A percentile compares a stretch with the other conserved stretches of the same genome.
phyloP scores from a whole-genome alignment of 371 early-diverging fungal genomes.

The Globomyces sp. region DNA sequence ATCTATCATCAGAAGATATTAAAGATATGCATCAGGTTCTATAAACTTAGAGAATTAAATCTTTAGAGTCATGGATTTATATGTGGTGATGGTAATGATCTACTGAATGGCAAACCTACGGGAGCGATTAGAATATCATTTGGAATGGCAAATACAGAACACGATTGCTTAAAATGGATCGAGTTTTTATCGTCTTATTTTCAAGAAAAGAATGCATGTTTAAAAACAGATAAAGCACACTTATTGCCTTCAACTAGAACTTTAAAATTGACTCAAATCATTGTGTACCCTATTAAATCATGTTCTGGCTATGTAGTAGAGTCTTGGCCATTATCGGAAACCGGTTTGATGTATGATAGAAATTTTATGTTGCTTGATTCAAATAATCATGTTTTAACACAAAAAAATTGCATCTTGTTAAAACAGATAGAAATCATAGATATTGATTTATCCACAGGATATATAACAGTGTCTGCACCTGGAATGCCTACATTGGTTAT shows the following conservation, averaged over 20 bases:
- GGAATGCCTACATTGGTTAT: not conserved
- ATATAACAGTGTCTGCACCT: no score
- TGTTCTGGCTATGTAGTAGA: slow-evolving; percentile 60
- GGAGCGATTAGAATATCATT: slow-evolving; percentile 71
- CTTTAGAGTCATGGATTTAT: slow-evolving; percentile 47
- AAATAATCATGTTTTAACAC: slow-evolving; percentile 49
- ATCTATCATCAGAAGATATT: slow-evolving; percentile 23
- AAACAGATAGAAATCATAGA: slow-evolving; percentile 23
- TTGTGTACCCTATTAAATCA: slow-evolving; percentile 70
- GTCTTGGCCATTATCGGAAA: slow-evolving; percentile 57
- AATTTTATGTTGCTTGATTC: slow-evolving; percentile 64
- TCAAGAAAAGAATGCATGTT: slow-evolving; percentile 14
- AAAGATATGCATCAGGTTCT: slow-evolving; percentile 16
- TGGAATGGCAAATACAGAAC: slow-evolving; percentile 59
- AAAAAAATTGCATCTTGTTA: slow-evolving; percentile 37
- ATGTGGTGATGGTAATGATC: slow-evolving; percentile 68
- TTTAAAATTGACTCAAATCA: slow-evolving; percentile 15
- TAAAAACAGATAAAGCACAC: slow-evolving; percentile 9
- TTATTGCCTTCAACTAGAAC: not conserved
- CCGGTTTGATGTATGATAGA: slow-evolving; percentile 63
- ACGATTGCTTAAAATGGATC: slow-evolving; percentile 51
- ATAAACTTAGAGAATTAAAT: not conserved
- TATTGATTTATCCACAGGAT: no score
- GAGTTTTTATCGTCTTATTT: slow-evolving; percentile 57
- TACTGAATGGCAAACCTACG: slow-evolving; percentile 56